A percentile compares a stretch with the other conserved stretches of the same genome.
These are phyloP conservation scores for Pleomassaria siparia DNA, from an alignment of 2,329 filamentous ascomycete species.

Conservation along the genomic window DNA sequence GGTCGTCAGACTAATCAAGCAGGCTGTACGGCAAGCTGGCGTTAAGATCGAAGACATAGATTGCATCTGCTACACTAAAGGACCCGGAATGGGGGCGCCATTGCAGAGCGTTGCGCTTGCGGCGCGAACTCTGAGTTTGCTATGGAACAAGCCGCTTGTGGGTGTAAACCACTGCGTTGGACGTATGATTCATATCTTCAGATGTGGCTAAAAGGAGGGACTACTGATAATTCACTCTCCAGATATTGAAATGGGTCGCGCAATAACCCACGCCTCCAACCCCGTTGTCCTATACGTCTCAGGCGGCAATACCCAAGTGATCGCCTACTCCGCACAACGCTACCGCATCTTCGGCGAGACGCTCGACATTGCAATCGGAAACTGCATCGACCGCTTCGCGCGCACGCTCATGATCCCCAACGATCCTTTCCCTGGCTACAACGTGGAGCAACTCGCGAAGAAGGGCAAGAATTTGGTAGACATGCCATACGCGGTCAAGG, in stretches of 20 bases:
- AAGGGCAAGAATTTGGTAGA: conserved; percentile 73
- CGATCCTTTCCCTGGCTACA: conserved; percentile 95
- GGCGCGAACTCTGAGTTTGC: conserved; percentile 75
- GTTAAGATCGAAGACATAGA: conserved; percentile 64
- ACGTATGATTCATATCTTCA: conserved; percentile 50
- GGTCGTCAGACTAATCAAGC: conserved; percentile 79
- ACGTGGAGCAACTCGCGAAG: conserved; percentile 92
- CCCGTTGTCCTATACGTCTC: conserved; percentile 95
- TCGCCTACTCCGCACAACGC: conserved; percentile 89
- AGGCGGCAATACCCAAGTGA: conserved; percentile 96
- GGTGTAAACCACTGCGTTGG: conserved; percentile 98
- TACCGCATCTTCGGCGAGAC: conserved; percentile 99
- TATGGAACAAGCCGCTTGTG: conserved; percentile 88
- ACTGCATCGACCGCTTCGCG: conserved; percentile 95
- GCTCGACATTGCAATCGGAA: conserved; percentile 95
- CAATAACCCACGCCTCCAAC: conserved; percentile 86
- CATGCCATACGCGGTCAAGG: conserved; percentile 93
- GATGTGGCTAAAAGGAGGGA: background rate
- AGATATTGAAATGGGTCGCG: conserved; percentile 95
- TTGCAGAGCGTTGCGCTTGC: conserved; percentile 83
- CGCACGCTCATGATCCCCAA: conserved; percentile 89
- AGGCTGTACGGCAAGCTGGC: conserved; percentile 70
- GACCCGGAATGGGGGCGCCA: conserved; percentile 95
- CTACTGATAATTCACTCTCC: background rate
- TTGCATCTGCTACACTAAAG: conserved; percentile 94